Base-by-base conservation (phyloP, 257 asterid species). In the Nyctanthes arbortristis region DNA sequence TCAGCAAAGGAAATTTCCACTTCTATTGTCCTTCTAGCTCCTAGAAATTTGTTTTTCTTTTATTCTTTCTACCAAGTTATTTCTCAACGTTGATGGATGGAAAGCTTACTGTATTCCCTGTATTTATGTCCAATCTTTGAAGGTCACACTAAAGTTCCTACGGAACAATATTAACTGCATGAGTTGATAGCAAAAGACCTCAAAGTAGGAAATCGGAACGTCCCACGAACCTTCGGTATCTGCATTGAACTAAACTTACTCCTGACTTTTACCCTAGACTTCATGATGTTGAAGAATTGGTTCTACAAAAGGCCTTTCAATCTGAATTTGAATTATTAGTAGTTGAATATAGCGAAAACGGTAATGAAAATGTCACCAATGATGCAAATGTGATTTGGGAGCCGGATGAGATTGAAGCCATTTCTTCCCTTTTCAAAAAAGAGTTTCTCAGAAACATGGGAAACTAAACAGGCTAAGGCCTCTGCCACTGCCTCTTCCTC, bases 371-470 rank as follows among this genome's bases (percentile, higher is more conserved):
- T 13, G 47, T 45, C 58, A 62, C 12, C 2, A 37, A 39, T 49
- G 85, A 72, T 67, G 89, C 60, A 40, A 65, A 70, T 67, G 8
- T 79, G 43, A 71, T 60, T 3, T 89, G 97, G 97, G 93, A 84
- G 16, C 24, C 80, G 0, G 96, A 89, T 74, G 97, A 91, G 74
- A 79, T 85, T 65, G 97, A 87, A 63, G 87, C 96, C 6, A 88
- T 91, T 77, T 84, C 97, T 9, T 91, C 97, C 37, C 92, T 91
- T 77, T 91, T 91, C 79, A 69, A 68, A 87, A 86, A 39, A 79
- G 97, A 65, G 73, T 91, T 52, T 92, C 92, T 77, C 93, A 91
- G 74, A 91, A 87, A 63, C 96, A 96, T 10, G 90, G 96, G 61
- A 83, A 80, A 9, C 69, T 68, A 78, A 52, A 68, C n/a, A 70